Percentiles rank a stretch among this genome's conserved stretches.
These are phyloP conservation scores for Leptographium radiaticola DNA, from an alignment of 2,329 filamentous ascomycete genomes.

Conservation along the genomic window DNA sequence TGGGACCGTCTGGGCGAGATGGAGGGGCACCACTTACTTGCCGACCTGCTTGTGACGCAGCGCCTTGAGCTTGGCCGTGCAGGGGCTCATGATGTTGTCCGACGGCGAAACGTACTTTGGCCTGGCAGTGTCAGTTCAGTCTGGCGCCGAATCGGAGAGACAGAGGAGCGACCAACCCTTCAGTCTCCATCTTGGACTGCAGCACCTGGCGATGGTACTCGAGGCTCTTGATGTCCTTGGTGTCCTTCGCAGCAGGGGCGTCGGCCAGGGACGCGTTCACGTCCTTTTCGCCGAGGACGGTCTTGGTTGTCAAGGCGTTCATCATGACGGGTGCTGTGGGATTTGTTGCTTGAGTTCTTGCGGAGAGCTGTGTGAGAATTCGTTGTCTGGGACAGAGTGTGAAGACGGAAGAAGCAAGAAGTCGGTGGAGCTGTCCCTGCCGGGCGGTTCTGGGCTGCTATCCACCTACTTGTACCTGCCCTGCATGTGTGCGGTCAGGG, in stretches of 20 bases:
- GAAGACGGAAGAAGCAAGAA: not conserved
- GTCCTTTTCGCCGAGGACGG: slow-evolving; percentile 51
- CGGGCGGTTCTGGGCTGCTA: not conserved
- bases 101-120: slow-evolving; percentile 61
- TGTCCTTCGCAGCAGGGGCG: slow-evolving; percentile 35
- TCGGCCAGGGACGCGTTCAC: slow-evolving; percentile 41
- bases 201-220: slow-evolving; percentile 68
- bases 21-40: slow-evolving; percentile 43
- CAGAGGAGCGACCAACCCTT: slow-evolving; percentile 32
- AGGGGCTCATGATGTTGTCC: slow-evolving; percentile 82
- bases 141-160: slow-evolving; percentile 3
- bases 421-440: not conserved
- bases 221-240: slow-evolving; percentile 50
- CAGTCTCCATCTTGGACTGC: slow-evolving; percentile 56
- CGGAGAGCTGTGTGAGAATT: not conserved
- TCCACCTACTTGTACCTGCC: not conserved
- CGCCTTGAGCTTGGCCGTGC: slow-evolving; percentile 68
- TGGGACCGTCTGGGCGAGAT: not conserved
- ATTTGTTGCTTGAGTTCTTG: not conserved
- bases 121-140: slow-evolving; percentile 10
- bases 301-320: slow-evolving; percentile 5
- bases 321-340: not conserved
- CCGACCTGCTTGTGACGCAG: slow-evolving; percentile 68
- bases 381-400: not conserved
- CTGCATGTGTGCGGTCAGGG: not conserved